Conservation (phyloP, 148 eudicot species). For the Cornus suecica region DNA sequence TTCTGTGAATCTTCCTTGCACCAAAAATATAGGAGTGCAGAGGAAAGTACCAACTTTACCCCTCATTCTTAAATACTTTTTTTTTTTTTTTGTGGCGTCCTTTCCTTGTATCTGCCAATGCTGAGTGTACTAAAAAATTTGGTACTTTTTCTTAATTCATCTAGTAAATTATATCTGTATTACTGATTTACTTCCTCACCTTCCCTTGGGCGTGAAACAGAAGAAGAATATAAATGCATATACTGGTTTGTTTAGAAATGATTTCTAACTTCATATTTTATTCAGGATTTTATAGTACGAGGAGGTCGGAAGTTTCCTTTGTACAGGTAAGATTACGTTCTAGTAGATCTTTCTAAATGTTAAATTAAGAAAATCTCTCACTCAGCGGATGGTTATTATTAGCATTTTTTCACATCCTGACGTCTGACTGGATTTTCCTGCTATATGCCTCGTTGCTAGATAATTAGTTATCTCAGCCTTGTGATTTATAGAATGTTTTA, state of each 20-base stretch:
- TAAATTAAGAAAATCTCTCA: neutral
- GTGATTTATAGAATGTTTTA: no score
- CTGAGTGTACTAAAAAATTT: neutral
- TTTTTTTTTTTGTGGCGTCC: neutral
- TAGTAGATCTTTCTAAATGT: neutral
- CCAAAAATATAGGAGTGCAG: neutral
- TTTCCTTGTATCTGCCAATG: neutral
- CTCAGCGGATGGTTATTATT: neutral
- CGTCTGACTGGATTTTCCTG: neutral
- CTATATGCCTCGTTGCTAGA: no score
- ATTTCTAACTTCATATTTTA: constrained; percentile 17
- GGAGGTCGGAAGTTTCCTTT: constrained; percentile 82
- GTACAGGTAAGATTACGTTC: constrained; percentile 55
- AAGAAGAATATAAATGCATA: no score
- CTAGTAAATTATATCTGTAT: no score
- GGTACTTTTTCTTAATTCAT: no score
- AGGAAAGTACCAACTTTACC: neutral
- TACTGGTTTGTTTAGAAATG: constrained; percentile 11
- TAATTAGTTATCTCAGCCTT: no score
- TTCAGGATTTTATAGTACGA: constrained; percentile 78
- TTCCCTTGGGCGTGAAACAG: no score
- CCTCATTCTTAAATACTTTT: neutral
- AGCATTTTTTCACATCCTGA: neutral
- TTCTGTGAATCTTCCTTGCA: neutral
- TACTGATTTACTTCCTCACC: no score